Base-by-base conservation (phyloP, 176 grass and related monocot species). In the Thalia dealbata region DNA sequence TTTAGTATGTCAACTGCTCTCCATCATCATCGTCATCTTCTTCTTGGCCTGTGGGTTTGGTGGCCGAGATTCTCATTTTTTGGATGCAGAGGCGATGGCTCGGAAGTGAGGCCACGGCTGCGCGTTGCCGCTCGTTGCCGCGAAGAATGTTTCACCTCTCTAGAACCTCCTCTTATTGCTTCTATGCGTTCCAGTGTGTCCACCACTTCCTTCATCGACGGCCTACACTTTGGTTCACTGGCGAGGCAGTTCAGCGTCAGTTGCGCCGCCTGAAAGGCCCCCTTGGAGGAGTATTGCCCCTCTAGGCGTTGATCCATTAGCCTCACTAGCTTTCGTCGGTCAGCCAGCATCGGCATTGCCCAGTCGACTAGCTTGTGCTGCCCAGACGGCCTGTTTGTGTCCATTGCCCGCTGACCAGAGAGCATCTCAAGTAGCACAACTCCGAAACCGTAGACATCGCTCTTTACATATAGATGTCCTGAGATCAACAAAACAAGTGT, bases 401-500 rank as follows among this genome's bases (percentile, higher is more conserved):
- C 92, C 27, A 96, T 51, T 3, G 92, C 89, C 27, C 92, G 83
- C 81, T 88, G 74, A 3, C 92, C 88, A 0, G 92, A 91, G 25
- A 96, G 35, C 79, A 91, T 87, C 84, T 96, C 92, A 55, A 96
- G 86, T 73, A 96, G 76, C 23, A 96, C 86, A 14, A 96, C 92
- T 65, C 92, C 92, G 0, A 96, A 96, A 0, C 92, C 89, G 2
- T 96, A 91, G 3, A 91, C 92, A 16, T 96, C 92, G 0, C 92
- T 96, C 82, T 96, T 96, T 28, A 91, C 92, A 22, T 96, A 96
- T 41, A 96, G 71, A 85, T 96, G 92, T 12, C 92, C 92, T 96
- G 64, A 13, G 55, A n/a, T 52, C 10, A 79, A 67, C 10, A 69
- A 75, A 78, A 28, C 27, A 72, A 45, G 21, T 10, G 73, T 28